Conservation (phyloP, 768 basidiomycete genomes). For the Naganishia onofrii region DNA sequence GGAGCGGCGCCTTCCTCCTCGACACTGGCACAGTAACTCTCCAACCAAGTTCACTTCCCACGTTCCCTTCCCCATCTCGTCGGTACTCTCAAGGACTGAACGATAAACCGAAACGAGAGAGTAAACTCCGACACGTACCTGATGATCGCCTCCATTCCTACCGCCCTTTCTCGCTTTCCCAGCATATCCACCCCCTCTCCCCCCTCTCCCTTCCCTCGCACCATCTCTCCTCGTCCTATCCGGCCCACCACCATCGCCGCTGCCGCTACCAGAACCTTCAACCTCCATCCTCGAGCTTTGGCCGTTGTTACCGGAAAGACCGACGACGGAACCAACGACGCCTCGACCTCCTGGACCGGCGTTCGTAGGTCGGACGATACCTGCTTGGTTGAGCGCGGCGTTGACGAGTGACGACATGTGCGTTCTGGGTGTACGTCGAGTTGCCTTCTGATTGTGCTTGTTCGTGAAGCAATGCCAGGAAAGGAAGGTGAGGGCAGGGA, state of each 20-base stretch:
- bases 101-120: neutral
- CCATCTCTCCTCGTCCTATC: neutral
- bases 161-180: neutral
- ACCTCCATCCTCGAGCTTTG: constrained; percentile 17
- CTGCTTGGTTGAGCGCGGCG: constrained; percentile 13
- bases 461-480: neutral
- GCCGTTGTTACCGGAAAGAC: neutral
- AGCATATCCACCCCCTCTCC: neutral
- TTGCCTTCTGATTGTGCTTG: too few relatives aligned
- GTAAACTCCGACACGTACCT: neutral
- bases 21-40: too few relatives aligned
- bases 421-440: too few relatives aligned
- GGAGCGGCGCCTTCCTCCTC: too few relatives aligned
- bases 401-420: constrained; percentile 16
- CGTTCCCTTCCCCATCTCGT: too few relatives aligned
- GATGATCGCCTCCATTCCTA: constrained; percentile 1
- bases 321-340: constrained; percentile 24
- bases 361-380: constrained; percentile 5
- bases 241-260: neutral
- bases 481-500: neutral
- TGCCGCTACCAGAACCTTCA: neutral
- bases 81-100: neutral
- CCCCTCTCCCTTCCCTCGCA: neutral
- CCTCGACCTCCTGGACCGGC: neutral
- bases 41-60: too few relatives aligned